These are phyloP conservation scores for Schizopora paradoxa DNA, from an alignment of 1,284 basidiomycete species.

Conservation along the genomic window DNA sequence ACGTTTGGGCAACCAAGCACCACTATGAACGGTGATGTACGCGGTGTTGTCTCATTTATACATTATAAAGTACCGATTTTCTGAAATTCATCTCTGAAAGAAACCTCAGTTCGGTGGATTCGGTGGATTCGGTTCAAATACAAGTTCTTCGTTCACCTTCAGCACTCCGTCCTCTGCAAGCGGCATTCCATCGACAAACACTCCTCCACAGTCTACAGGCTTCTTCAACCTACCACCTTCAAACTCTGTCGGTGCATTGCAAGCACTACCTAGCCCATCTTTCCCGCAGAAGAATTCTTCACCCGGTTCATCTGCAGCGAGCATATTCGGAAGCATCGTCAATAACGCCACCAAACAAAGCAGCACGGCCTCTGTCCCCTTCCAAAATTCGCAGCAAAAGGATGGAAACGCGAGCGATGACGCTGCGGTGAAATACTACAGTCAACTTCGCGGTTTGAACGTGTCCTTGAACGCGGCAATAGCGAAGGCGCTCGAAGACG, in stretches of 20 bases:
- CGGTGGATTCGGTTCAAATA: slow-evolving; percentile 12
- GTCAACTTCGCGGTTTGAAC: slow-evolving; percentile 77
- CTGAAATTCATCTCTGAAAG: background rate
- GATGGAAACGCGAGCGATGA: slow-evolving; percentile 1
- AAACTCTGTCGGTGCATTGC: slow-evolving; percentile 34
- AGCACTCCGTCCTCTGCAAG: slow-evolving; percentile 9
- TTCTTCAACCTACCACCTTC: slow-evolving; percentile 28
- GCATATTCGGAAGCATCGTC: slow-evolving; percentile 14
- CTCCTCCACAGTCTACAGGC: slow-evolving; percentile 16
- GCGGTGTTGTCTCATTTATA: background rate
- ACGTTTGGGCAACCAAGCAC: background rate
- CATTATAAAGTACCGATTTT: background rate
- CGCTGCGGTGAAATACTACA: slow-evolving; percentile 56
- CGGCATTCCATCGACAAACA: slow-evolving; percentile 13
- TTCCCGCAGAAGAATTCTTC: slow-evolving; percentile 16
- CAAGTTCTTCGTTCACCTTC: slow-evolving; percentile 17
- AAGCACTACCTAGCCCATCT: slow-evolving; percentile 27
- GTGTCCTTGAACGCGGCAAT: slow-evolving; percentile 63
- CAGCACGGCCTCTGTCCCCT: background rate
- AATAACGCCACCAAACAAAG: slow-evolving; percentile 9
- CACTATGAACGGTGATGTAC: background rate
- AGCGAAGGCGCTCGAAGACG: slow-evolving; percentile 56
- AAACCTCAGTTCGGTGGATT: slow-evolving; percentile 7
- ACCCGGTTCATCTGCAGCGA: slow-evolving; percentile 31
- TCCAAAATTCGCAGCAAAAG: too few relatives aligned